phyloP scores from a whole-genome alignment of 768 basidiomycete species.

The Pulveroboletus sp. region DNA sequence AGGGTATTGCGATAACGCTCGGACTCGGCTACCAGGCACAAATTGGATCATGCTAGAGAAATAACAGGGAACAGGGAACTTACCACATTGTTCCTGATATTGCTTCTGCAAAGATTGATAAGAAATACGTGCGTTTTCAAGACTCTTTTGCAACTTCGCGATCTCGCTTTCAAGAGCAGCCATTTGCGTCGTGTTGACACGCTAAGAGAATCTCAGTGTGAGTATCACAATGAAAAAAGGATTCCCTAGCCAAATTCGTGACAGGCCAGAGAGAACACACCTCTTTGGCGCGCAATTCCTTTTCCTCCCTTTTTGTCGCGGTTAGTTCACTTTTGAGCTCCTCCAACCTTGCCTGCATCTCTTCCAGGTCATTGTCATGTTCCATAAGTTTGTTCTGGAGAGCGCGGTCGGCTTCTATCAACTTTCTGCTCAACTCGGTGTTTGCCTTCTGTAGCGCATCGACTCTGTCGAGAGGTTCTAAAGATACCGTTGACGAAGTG shows the following conservation, averaged over 20 bases:
- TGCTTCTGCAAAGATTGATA: constrained; percentile 81
- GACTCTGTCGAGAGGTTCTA: constrained; percentile 70
- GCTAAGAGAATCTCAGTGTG: constrained; percentile 36
- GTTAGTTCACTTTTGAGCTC: constrained; percentile 75
- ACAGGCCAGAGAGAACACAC: constrained; percentile 36
- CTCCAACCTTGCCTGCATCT: constrained; percentile 73
- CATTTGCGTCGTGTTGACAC: constrained; percentile 65
- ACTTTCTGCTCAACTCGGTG: constrained; percentile 68
- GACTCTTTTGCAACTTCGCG: constrained; percentile 64
- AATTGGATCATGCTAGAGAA: neutral
- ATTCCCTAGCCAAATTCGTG: neutral
- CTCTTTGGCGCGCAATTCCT: constrained; percentile 87
- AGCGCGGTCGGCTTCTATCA: constrained; percentile 70
- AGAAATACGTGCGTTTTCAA: constrained; percentile 70
- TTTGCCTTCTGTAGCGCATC: constrained; percentile 75
- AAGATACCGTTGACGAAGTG: constrained; percentile 61
- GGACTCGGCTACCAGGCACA: constrained; percentile 52
- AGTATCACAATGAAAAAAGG: neutral
- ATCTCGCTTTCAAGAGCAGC: constrained; percentile 74
- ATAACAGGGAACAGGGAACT: constrained; percentile 27
- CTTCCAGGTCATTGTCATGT: constrained; percentile 81
- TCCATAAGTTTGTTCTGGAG: constrained; percentile 65
- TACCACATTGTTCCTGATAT: constrained; percentile 86
- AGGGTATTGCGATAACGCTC: constrained; percentile 77
- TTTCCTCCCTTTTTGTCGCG: constrained; percentile 85